Evolutionary conservation across 2,329 filamentous ascomycete genomes (phyloP), one percentile per base, ranked within the genome.

Genomic region (Thelonectria olida): DNA sequence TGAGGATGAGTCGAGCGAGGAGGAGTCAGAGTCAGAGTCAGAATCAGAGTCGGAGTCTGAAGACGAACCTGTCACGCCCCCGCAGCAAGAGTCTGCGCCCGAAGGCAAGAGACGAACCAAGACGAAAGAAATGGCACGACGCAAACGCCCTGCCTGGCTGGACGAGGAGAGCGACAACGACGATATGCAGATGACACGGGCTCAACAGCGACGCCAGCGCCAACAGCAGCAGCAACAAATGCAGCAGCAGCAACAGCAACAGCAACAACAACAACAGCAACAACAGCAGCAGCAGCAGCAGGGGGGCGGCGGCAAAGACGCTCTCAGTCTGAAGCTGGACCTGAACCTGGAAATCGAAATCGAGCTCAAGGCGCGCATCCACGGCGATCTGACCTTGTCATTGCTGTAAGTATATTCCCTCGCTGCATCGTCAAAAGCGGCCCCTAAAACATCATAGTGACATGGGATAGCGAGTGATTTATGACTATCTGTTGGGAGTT

Each of bases 281-380:
- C 54, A 57, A 28, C 60, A 64, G 12, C 64, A 68, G 22, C 54
- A 63, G 20, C 55, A 65, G 22, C 15, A 47, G 28, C 65, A 61
- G 8, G 67, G 68, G 5, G 66, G 66, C 27, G 67, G 65, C n/a
- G 55, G 58, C 23, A 70, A 70, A 4, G 68, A 72, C 27, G 59
- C 70, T 23, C 79, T 94, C 73, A 90, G 90, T 74, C 77, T 96
- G 69, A 85, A 89, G 36, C 80, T 96, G 20, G 92, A 96, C 73
- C 82, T 93, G 58, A 96, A 96, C 76, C 81, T 96, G 58, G 92
- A 96, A 67, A 85, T 96, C 50, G 92, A 96, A 77, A 92, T 96
- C 63, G 90, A 93, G 71, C 84, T 96, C 63, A 96, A 96, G 83
- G 92, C 92, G 19, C 90, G 90, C 76, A 93, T 96, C 67, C 89